Conservation (phyloP, 208 protist species). For the Zelonia costaricensis region DNA sequence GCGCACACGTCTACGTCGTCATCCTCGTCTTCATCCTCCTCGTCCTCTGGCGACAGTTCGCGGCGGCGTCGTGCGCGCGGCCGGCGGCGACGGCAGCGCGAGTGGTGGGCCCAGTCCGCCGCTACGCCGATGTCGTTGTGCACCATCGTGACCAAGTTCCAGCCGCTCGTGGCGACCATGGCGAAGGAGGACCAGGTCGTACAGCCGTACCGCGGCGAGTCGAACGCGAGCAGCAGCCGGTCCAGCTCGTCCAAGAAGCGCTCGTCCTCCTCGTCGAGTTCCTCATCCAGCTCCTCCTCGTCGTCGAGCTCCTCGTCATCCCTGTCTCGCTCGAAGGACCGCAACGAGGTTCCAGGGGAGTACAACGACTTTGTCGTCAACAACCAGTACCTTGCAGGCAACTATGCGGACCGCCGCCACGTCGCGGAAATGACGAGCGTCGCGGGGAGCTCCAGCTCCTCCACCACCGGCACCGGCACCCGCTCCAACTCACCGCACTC, state of each 20-base stretch:
- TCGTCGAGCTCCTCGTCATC: conserved; percentile 12
- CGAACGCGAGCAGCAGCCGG: conserved; percentile 23
- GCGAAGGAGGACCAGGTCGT: conserved; percentile 77
- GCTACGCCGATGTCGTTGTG: conserved; percentile 50
- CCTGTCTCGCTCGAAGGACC: background rate
- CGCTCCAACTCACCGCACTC: conserved; percentile 19
- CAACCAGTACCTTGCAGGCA: conserved; percentile 43
- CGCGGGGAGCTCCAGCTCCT: conserved; percentile 23
- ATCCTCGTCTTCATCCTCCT: conserved; percentile 22
- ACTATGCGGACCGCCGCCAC: conserved; percentile 46
- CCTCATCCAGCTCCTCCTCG: conserved; percentile 15
- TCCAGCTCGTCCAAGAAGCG: conserved; percentile 20
- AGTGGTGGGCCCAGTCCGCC: conserved; percentile 36
- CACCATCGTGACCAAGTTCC: conserved; percentile 72
- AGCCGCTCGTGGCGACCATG: conserved; percentile 35
- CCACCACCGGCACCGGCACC: background rate
- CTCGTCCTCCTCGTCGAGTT: conserved; percentile 23
- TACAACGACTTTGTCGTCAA: conserved; percentile 75
- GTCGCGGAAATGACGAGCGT: conserved; percentile 29
- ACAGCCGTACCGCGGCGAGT: conserved; percentile 70
- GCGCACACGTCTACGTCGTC: conserved; percentile 18
- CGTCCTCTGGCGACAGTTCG: conserved; percentile 6
- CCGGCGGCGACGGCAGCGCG: conserved; percentile 8
- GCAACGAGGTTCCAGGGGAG: conserved; percentile 17
- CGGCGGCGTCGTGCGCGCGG: conserved; percentile 11